Evolutionary conservation across 1,139 yeast species (phyloP).

Genomic region (Blastobotrys persicus): DNA sequence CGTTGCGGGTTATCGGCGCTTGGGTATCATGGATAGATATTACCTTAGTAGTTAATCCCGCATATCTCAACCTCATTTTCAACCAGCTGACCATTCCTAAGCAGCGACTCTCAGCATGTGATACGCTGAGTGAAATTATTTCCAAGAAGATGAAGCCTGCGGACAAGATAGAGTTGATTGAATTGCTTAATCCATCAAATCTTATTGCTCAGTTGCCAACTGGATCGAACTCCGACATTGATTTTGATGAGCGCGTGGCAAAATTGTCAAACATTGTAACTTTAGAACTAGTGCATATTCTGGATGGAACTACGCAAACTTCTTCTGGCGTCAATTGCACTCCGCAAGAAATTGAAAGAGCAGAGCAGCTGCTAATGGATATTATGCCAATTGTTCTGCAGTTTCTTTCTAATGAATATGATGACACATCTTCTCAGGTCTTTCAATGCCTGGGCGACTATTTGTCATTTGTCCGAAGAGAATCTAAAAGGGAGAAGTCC

Average conservation of each 20-base stretch:
- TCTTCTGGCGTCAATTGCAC: constrained; percentile 27
- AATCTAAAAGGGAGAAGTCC: constrained; percentile 35
- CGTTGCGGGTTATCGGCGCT: constrained; percentile 72
- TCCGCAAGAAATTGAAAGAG: constrained; percentile 36
- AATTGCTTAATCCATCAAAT: constrained; percentile 62
- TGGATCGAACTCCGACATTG: constrained; percentile 51
- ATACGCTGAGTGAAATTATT: constrained; percentile 74
- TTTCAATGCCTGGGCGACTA: constrained; percentile 78
- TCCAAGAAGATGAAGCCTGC: constrained; percentile 88
- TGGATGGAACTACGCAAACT: constrained; percentile 49
- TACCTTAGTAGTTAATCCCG: constrained; percentile 65
- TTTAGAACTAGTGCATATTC: constrained; percentile 63
- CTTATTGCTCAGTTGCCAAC: constrained; percentile 42
- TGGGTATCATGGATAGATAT: constrained; percentile 97
- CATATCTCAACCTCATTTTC: constrained; percentile 61
- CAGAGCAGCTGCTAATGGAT: constrained; percentile 50
- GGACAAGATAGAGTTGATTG: constrained; percentile 77
- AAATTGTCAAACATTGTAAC: constrained; percentile 74
- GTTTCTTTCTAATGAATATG: constrained; percentile 77
- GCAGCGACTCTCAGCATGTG: constrained; percentile 61
- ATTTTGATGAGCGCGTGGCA: constrained; percentile 74
- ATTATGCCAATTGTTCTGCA: constrained; percentile 72
- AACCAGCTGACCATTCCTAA: constrained; percentile 53
- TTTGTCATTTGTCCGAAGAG: constrained; percentile 66
- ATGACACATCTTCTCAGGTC: constrained; percentile 81